Base-by-base conservation (phyloP, 352 stramenopile genomes). In the Phytophthora citrophthora region DNA sequence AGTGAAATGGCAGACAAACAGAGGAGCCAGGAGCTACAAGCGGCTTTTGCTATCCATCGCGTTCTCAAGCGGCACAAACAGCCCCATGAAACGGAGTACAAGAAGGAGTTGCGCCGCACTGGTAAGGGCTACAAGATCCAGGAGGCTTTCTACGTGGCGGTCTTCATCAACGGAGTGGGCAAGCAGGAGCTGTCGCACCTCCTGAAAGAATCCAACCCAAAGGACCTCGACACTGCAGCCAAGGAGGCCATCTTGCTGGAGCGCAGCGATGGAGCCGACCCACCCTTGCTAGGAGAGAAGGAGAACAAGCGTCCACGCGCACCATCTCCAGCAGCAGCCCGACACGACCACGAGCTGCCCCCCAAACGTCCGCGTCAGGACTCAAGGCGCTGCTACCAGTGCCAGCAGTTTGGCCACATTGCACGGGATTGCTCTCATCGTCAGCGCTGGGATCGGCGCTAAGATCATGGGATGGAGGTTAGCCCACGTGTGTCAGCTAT, bases 141-240 rank as follows among this genome's bases (percentile, higher is more conserved):
- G 1, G 64, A 72, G 29, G 38, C 56, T 11, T 72, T 60, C 38
- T 72, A 68, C 46, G 64, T 72, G 23, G 64, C 61, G 57, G 64
- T 50, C 13, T 72, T 72, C 27, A 67, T 72, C 51, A 72, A 67
- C 32, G 64, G 56, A 31, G 46, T 72, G 29, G 56, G 52, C 39
- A 59, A 41, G 32, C 34, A 57, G 36, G 40, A 72, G 29, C 46
- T 64, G 5, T 34, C 50, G 36, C 50, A 63, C n/a, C 40, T 72
- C 31, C 50, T 72, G 10, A 38, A 39, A 15, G 51, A 61, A 45
- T 68, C 64, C 36, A 67, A 72, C 31, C 64, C 56, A 0, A 11
- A 53, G 47, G 57, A 68, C 40, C 64, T 72, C 10, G 39, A 62
- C 44, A 32, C 50, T 24, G 64, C 64, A 2, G 58, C 64, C n/a